Base-by-base conservation (phyloP, 306 rosid species). In the Heteromeles arbutifolia region DNA sequence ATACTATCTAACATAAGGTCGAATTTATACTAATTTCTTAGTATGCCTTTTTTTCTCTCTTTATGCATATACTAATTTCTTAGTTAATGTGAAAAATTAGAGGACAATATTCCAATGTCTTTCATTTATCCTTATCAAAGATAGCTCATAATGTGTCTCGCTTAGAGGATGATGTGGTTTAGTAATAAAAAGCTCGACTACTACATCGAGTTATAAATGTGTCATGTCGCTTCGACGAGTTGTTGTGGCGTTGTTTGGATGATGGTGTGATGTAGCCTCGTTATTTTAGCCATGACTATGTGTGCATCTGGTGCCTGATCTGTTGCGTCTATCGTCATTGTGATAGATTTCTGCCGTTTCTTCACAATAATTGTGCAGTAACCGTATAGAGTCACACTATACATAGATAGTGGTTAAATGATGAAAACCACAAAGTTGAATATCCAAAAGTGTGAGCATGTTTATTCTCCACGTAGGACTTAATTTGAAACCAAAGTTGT, bases 401-500 rank as follows among this genome's bases (percentile, higher is more conserved):
- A 54, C 65, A 54, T 67, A 76, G 67, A 73, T 39, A 43, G 67
- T 44, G 52, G n/a, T 25, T 34, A 21, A 70, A 79, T 29, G 31
- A 19, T 52, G 7, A 17, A 67, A 67, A 44, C 67, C 76, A 70
- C 59, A 18, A 21, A 28, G 54, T 34, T 50, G 5, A 8, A 52
- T 64, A 84, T 79, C 73, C 65, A 2, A 21, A 76, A 71, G 75
- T 77, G 70, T 67, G 82, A 77, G 85, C 67, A 50, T 43, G 43
- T 57, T 73, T 70, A 21, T 26, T 21, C 61, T 71, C 91, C 89
- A 88, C 77, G 77, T 74, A 74, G 82, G 78, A 63, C 81, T 26
- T 37, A 7, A 37, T 37, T 65, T 78, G 21, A 69, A 32, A 24
- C 21, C 2, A 71, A 77, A 83, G 70, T 74, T 69, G 87, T 86